Base-by-base conservation (phyloP, 2,329 filamentous ascomycete species). In the Peltaster fructicola region DNA sequence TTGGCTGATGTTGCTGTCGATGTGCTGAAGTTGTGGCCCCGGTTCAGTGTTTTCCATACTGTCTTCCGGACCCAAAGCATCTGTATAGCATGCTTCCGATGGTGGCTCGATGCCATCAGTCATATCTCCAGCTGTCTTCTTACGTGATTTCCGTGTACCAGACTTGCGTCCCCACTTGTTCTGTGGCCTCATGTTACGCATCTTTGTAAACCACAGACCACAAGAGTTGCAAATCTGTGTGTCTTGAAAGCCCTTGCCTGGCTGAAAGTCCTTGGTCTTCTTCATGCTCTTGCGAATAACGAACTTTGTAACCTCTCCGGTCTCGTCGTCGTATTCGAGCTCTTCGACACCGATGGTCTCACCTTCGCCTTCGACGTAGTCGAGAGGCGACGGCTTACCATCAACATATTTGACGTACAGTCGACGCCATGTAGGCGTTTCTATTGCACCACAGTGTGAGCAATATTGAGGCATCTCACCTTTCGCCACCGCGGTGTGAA, bases 381-480 rank as follows among this genome's bases (percentile, higher is more conserved):
- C 69, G 22, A 78, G 63, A 31, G 73, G 68, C 3, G 66, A 62
- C 1, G 81, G 80, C 15, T 63, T 62, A 1, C 80, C 82, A 9
- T 68, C 57, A 22, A 73, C 63, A 6, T 78, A 63, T 41, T 81
- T 80, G n/a, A 72, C 71, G 63, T 76, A 93, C 8, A 88, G 80
- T 43, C 85, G 88, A 31, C 88, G 73, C 88, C 88, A 98, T 0
- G 85, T 93, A 0, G 85, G 80, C 1, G 88, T 98, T 41, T 95
- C 79, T 29, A 98, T 91, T 5, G 82, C 78, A 5, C 88, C 88
- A 41, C 88, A 98, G 41, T 95, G 92, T 34, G 68, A 68, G 48
- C 88, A 98, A 43, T 74, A 95, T 1, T 76, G 74, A 1, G 88
- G 88, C 60, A 84, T 75, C 36, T 82, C 68, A 4, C 88, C 88